Percentiles rank a stretch among this genome's conserved stretches.
phyloP scores from a whole-genome alignment of 805 yeast genomes.

The Pichia heedii region DNA sequence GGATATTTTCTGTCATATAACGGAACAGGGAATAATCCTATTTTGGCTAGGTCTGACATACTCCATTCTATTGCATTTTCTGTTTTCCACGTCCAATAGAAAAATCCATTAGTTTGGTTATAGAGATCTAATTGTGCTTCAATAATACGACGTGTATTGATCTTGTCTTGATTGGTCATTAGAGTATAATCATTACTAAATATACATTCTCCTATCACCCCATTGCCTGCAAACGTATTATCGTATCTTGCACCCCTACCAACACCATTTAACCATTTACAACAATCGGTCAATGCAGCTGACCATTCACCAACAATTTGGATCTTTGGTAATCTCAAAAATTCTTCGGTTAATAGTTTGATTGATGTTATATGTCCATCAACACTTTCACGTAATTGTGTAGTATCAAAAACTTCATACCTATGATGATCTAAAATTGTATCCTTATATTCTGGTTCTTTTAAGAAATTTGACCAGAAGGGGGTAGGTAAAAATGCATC shows the following conservation, averaged over 20 bases:
- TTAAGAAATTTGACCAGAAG: constrained; percentile 38
- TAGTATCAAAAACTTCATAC: constrained; percentile 77
- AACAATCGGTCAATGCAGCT: constrained; percentile 64
- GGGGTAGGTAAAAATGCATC: constrained; percentile 55
- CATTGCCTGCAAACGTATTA: constrained; percentile 37
- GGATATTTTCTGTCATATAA: constrained; percentile 56
- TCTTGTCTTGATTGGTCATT: constrained; percentile 36
- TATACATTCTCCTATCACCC: constrained; percentile 46
- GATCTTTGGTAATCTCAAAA: constrained; percentile 30
- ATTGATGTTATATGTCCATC: constrained; percentile 54
- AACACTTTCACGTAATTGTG: constrained; percentile 45
- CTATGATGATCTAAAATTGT: constrained; percentile 83
- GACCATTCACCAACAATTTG: constrained; percentile 65
- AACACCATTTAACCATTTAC: constrained; percentile 61
- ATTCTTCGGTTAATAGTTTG: constrained; percentile 38
- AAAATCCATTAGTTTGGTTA: constrained; percentile 43
- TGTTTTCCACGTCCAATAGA: constrained; percentile 66
- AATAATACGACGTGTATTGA: constrained; percentile 42
- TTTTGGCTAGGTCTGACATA: constrained; percentile 38
- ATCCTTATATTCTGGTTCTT: constrained; percentile 24
- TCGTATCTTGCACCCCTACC: constrained; percentile 62
- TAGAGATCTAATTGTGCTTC: constrained; percentile 55
- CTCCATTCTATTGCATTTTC: constrained; percentile 65
- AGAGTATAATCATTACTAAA: constrained; percentile 27
- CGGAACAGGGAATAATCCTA: constrained; percentile 55